These are phyloP conservation scores for Yarrowia sp. DNA, from an alignment of 805 yeast species.

Conservation along the genomic window DNA sequence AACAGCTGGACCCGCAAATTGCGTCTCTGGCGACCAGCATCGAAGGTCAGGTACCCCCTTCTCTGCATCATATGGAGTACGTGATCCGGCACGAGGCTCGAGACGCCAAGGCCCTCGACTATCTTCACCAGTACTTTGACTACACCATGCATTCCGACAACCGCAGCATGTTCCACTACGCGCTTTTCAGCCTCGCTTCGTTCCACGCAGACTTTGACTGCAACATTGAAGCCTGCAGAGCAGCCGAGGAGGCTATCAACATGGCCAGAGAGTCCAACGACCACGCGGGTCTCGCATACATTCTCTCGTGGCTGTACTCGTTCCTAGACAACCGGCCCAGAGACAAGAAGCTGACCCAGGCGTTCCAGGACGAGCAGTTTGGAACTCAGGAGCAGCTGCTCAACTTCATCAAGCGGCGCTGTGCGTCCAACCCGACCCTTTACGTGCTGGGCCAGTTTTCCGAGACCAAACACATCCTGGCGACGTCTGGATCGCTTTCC, in stretches of 20 bases:
- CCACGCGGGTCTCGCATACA: constrained; percentile 63
- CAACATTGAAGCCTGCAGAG: constrained; percentile 64
- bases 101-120: constrained; percentile 55
- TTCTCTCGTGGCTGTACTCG: constrained; percentile 55
- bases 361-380: constrained; percentile 42
- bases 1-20: constrained; percentile 47
- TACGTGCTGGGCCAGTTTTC: constrained; percentile 22
- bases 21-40: constrained; percentile 43
- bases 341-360: constrained; percentile 43
- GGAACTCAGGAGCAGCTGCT: constrained; percentile 64
- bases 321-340: constrained; percentile 67
- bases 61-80: constrained; percentile 57
- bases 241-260: constrained; percentile 81
- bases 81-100: constrained; percentile 56
- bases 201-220: constrained; percentile 68
- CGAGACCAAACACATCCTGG: constrained; percentile 29
- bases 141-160: constrained; percentile 68
- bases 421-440: not conserved
- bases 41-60: constrained; percentile 40
- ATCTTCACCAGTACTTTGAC: constrained; percentile 64
- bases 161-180: constrained; percentile 69
- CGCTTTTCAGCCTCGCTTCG: constrained; percentile 67
- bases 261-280: constrained; percentile 87
- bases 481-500: constrained; percentile 28
- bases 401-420: constrained; percentile 49